Conservation (phyloP, 345 rosid species). For the Populus deltoides region DNA sequence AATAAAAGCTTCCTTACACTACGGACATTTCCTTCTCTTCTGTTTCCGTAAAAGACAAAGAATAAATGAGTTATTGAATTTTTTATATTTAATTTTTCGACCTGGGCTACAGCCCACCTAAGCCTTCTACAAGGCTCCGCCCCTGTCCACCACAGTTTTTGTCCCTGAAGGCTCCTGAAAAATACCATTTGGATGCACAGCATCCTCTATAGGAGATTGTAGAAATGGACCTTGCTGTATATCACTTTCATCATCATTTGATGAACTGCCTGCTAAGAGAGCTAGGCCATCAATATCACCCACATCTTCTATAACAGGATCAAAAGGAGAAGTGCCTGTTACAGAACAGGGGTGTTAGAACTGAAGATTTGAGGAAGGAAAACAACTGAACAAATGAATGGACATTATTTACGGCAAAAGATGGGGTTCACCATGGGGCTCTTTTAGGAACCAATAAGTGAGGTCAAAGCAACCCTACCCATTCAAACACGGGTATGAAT, state of each 20-base stretch:
- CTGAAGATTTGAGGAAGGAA: not conserved
- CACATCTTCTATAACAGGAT: slow-evolving; percentile 8
- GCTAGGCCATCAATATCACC: slow-evolving; percentile 1
- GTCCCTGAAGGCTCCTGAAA: slow-evolving; percentile 4
- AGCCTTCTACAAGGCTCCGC: no score
- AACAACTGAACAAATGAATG: not conserved
- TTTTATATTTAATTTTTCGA: no score
- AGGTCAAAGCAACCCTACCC: slow-evolving; percentile 27
- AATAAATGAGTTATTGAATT: no score
- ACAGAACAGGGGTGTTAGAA: not conserved
- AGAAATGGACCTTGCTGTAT: not conserved
- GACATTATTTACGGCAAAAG: not conserved
- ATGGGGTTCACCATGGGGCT: not conserved
- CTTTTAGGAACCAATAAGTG: slow-evolving; percentile 7
- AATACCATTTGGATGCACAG: slow-evolving; percentile 10
- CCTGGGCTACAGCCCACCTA: no score
- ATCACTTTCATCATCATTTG: not conserved
- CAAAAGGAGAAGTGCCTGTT: slow-evolving; percentile 14
- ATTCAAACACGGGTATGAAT: slow-evolving; percentile 14
- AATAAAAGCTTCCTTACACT: no score
- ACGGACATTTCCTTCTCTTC: no score
- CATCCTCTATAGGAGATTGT: slow-evolving; percentile 10
- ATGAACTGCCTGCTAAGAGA: not conserved
- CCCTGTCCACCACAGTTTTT: not conserved
- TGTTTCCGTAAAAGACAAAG: no score